Base-by-base conservation (phyloP, 345 rosid genomes). In the Syzygium jambos region DNA sequence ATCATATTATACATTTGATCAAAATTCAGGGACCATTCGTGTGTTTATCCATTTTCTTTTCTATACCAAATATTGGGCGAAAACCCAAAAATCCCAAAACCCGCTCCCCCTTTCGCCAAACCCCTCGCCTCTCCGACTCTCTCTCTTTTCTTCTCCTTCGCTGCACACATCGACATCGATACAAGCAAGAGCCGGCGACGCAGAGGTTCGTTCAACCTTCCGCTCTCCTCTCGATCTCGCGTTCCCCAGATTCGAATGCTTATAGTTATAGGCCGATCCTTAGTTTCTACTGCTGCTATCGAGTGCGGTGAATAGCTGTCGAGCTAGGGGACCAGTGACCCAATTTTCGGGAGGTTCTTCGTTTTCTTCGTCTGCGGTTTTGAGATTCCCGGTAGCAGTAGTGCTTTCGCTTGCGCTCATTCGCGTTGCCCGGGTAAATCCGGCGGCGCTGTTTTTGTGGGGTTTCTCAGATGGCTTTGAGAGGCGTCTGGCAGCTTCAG, bases 401-500 rank as follows among this genome's bases (percentile, higher is more conserved):
- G 4, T 34, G 38, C 49, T 17, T 73, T 73, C 25, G 25, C 5
- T 73, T 73, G 49, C 14, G 49, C 49, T 17, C 25, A 17, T 73
- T 73, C 25, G 13, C 25, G 25, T 73, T 73, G 19, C 22, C 80
- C 6, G 3, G 25, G 41, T 65, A 34, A 68, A 34, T 73, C 80
- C 46, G 46, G 80, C 46, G 2, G 46, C 46, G 46, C 46, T 43
- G 46, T 46, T 34, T 9, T 57, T 65, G 41, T 23, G 46, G 46
- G 46, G 1, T 23, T 34, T 34, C 46, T 55, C 88, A 88, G 93
- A 96, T 97, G 99, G 95, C 99, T 27, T 86, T 91, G 53, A 92
- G 96, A 93, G 99, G 98, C 52, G 93, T 90, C 11, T 97, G 99
- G 99, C 99, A 97, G 90, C 99, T 96, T 46, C 89, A 94, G 89